Conservation (phyloP, 2,329 filamentous ascomycete species). For the Monosporascus cannonballus region DNA sequence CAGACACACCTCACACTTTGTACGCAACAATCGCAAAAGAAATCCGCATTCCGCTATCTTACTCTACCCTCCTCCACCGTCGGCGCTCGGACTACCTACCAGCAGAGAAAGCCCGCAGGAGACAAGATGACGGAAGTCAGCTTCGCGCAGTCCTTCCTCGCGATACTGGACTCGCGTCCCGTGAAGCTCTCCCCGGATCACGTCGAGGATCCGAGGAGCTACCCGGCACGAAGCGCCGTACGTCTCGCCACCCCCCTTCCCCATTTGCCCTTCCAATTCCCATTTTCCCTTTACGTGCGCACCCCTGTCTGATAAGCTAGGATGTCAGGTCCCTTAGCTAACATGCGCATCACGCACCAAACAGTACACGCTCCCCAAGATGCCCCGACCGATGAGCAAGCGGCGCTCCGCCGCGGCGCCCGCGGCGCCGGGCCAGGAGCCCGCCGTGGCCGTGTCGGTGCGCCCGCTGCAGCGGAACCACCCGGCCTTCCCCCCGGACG, state of each 20-base stretch:
- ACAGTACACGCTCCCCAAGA: constrained; percentile 68
- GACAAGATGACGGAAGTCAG: constrained; percentile 69
- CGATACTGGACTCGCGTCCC: constrained; percentile 70
- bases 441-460: constrained; percentile 53
- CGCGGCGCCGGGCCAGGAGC: constrained; percentile 46
- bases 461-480: constrained; percentile 78
- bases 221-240: constrained; percentile 73
- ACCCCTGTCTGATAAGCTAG: background rate
- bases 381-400: constrained; percentile 51
- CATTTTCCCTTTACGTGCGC: background rate
- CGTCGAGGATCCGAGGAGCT: constrained; percentile 77
- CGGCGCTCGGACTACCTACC: too few relatives aligned
- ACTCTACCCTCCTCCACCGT: background rate
- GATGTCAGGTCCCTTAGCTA: background rate
- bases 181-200: constrained; percentile 82
- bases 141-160: constrained; percentile 80
- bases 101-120: too few relatives aligned
- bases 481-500: constrained; percentile 43
- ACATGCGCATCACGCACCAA: background rate
- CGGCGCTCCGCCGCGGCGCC: constrained; percentile 28
- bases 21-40: too few relatives aligned
- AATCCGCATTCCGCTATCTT: background rate
- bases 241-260: constrained; percentile 22
- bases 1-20: too few relatives aligned
- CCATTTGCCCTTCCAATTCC: constrained; percentile 2